phyloP scores from a whole-genome alignment of 140 eudicot genomes.

The Cichorium intybus region DNA sequence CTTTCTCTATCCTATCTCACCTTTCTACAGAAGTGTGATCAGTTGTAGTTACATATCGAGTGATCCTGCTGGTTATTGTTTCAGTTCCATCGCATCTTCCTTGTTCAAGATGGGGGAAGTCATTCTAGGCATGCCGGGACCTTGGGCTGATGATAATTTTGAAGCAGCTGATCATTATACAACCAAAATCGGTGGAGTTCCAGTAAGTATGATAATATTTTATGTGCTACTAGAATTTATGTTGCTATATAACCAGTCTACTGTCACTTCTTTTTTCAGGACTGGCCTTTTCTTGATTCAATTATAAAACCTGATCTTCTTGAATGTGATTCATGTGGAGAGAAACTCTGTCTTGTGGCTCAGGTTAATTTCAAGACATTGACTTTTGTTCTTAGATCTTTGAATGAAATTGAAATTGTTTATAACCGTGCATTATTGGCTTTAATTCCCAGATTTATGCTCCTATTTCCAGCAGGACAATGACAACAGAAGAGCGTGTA shows the following conservation, averaged over 20 bases:
- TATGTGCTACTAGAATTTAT: neutral
- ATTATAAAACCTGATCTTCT: slow-evolving; percentile 41
- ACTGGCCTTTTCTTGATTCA: slow-evolving; percentile 63
- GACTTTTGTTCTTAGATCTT: neutral
- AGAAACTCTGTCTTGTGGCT: slow-evolving; percentile 59
- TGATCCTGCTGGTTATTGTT: neutral
- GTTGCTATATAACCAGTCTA: neutral
- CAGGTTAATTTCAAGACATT: slow-evolving; percentile 47
- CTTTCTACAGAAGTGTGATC: neutral
- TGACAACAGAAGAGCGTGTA: slow-evolving; percentile 67
- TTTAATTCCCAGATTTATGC: slow-evolving; percentile 64
- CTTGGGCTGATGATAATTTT: slow-evolving; percentile 77
- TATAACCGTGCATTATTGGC: neutral
- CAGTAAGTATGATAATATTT: slow-evolving; percentile 46
- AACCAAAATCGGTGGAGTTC: slow-evolving; percentile 84
- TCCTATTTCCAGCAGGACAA: slow-evolving; percentile 51
- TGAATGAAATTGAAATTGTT: neutral
- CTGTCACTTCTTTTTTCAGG: slow-evolving; percentile 44
- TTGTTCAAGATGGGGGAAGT: slow-evolving; percentile 57
- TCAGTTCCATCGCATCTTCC: neutral
- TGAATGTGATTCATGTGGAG: slow-evolving; percentile 55
- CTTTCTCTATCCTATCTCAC: neutral
- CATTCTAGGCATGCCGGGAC: slow-evolving; percentile 87
- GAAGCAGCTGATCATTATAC: slow-evolving; percentile 85
- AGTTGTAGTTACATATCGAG: neutral